phyloP scores from a whole-genome alignment of 495 filamentous ascomycete genomes.

The Thozetella sp. region DNA sequence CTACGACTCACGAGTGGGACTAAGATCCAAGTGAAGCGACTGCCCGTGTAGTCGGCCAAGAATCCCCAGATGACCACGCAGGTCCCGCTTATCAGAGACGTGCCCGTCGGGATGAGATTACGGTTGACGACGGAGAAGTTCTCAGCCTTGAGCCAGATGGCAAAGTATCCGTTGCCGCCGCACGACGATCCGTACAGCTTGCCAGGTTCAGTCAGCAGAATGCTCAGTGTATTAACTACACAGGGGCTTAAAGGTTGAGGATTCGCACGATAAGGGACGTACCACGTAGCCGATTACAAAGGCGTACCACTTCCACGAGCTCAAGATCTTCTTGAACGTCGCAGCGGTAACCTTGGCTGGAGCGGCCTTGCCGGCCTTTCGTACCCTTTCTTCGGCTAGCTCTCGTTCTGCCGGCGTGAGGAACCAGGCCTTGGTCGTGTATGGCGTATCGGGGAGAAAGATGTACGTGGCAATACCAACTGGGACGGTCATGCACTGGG shows the following conservation, averaged over 20 bases:
- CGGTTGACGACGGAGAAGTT: constrained; percentile 35
- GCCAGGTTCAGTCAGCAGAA: no score
- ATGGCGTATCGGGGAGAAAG: constrained; percentile 59
- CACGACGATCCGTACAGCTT: constrained; percentile 26
- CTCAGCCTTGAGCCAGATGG: constrained; percentile 46
- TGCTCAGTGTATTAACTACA: no score
- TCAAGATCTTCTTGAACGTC: constrained; percentile 55
- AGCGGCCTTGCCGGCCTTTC: constrained; percentile 26
- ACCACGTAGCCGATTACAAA: constrained; percentile 7
- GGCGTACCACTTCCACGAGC: constrained; percentile 20
- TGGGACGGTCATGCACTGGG: constrained; percentile 42
- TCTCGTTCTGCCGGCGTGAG: constrained; percentile 31
- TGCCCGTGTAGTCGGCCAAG: constrained; percentile 46
- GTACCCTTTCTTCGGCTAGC: constrained; percentile 20
- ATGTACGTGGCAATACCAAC: constrained; percentile 56
- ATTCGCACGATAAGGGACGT: no score
- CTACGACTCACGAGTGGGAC: constrained; percentile 42
- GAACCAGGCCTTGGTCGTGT: constrained; percentile 49
- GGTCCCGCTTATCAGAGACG: constrained; percentile 43
- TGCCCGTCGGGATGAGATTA: constrained; percentile 45
- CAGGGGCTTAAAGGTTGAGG: no score
- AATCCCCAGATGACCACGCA: constrained; percentile 32
- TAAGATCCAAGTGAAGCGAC: constrained; percentile 43
- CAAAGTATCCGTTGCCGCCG: constrained; percentile 24
- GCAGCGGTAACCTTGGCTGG: constrained; percentile 23